Evolutionary conservation across 225 moss, liverwort and hornwort species (phyloP), one percentile per base, ranked within the genome.

Genomic region (Anthoceros angustus): DNA sequence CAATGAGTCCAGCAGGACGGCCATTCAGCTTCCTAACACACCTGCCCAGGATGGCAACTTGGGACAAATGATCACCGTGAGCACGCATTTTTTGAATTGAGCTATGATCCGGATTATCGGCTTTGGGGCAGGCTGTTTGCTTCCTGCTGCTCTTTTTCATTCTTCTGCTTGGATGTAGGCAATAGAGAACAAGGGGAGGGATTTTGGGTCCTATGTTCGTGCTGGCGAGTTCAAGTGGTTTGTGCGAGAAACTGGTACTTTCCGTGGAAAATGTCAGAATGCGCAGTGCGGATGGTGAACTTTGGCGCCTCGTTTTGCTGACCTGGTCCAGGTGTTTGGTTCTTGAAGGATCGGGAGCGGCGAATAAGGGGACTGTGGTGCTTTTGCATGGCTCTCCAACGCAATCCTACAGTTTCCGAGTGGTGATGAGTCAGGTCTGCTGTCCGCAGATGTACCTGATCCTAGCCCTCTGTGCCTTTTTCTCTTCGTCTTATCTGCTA

Each of bases 331-430:
- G 5, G 45, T 8, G 8, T 42, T 18, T 38, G 8, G 45, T 61
- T 7, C 40, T 20, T 61, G 62, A 83, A 88, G 91, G 91, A 40
- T 63, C 77, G 18, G 65, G 74, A 2, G 45, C 67, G 50, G 73
- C 87, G 14, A 80, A 65, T 68, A 98, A 85, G 61, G 98, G 98
- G 49, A 85, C 84, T 2, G 84, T 98, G 69, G 69, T 98, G 23
- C 84, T 98, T 41, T 69, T 98, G 74, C 98, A 98, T 69, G 98
- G 98, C 67, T 84, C 98, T 23, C 98, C 98, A 63, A 74, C 89
- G 5, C 98, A 98, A 72, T 98, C 98, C 40, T 98, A 92, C 74
- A 92, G 98, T 81, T 98, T 92, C 73, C 80, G 87, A 42, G 92
- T 82, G 70, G 87, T 98, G 14, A 64, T 98, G 64, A 74, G 74